Evolutionary conservation across 345 rosid genomes (phyloP).

Genomic region (Eucalyptus camaldulensis): DNA sequence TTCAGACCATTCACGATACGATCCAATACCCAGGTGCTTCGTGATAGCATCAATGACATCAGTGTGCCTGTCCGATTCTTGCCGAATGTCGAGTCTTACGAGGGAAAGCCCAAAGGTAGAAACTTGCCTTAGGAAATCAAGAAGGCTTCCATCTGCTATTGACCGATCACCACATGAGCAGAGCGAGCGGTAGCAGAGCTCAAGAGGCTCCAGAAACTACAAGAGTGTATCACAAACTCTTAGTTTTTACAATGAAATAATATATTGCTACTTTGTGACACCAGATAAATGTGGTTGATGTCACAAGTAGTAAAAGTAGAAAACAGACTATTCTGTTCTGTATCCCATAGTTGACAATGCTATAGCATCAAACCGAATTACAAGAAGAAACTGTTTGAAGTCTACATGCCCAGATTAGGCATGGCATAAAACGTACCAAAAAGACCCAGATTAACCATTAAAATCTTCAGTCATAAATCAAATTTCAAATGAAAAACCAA

Average conservation of each 20-base stretch:
- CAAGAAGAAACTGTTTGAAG: background rate
- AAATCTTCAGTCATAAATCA: background rate
- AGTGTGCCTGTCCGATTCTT: conserved; percentile 90
- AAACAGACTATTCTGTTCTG: background rate
- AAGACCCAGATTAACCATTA: background rate
- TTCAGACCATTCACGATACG: conserved; percentile 87
- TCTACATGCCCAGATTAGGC: background rate
- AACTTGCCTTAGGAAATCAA: conserved; percentile 92
- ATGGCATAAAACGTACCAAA: background rate
- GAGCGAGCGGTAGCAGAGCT: conserved; percentile 88
- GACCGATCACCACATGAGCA: conserved; percentile 78
- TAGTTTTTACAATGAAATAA: background rate
- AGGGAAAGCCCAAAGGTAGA: conserved; percentile 95
- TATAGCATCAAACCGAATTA: background rate
- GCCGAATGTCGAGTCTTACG: conserved; percentile 89
- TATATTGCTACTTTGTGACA: background rate
- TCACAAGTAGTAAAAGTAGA: background rate
- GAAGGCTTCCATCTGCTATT: conserved; percentile 96
- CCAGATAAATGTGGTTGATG: background rate
- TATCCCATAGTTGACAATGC: background rate
- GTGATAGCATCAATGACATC: conserved; percentile 93
- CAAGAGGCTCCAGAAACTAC: conserved; percentile 95
- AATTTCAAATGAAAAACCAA: background rate
- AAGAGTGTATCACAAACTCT: background rate
- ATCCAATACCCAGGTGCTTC: conserved; percentile 62